These are phyloP conservation scores for Cordyceps cateniannulata DNA, from an alignment of 2,329 filamentous ascomycete species.

Conservation along the genomic window DNA sequence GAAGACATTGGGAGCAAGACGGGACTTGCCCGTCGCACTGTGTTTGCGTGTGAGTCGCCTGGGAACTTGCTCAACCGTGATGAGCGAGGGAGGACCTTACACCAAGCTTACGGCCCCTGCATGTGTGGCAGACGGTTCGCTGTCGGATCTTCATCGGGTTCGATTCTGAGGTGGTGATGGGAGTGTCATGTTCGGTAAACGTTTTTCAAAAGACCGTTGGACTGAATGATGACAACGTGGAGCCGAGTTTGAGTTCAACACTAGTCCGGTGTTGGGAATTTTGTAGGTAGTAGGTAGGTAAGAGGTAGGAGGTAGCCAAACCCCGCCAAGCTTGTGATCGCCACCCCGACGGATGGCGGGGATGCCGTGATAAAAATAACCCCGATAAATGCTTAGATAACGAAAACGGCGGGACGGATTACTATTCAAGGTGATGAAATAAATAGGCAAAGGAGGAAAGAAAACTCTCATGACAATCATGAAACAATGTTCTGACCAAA, in stretches of 20 bases:
- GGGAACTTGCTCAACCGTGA: not conserved
- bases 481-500: no score
- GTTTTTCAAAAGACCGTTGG: not conserved
- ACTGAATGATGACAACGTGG: not conserved
- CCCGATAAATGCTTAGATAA: no score
- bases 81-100: slow-evolving; percentile 13
- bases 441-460: no score
- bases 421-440: no score
- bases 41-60: not conserved
- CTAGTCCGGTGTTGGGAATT: slow-evolving; percentile 10
- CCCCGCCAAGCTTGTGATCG: no score
- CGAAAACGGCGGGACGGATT: no score
- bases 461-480: no score
- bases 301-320: no score
- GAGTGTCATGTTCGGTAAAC: not conserved
- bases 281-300: no score
- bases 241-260: not conserved
- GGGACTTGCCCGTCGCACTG: slow-evolving; percentile 23
- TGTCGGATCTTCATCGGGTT: slow-evolving; percentile 20
- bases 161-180: not conserved
- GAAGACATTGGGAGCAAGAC: slow-evolving; percentile 20
- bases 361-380: no score
- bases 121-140: slow-evolving; percentile 20
- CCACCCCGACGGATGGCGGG: not conserved
- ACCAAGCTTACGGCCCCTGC: slow-evolving; percentile 20